Evolutionary conservation across 1,284 basidiomycete species (phyloP).

Genomic region (Moesziomyces globuligerus): DNA sequence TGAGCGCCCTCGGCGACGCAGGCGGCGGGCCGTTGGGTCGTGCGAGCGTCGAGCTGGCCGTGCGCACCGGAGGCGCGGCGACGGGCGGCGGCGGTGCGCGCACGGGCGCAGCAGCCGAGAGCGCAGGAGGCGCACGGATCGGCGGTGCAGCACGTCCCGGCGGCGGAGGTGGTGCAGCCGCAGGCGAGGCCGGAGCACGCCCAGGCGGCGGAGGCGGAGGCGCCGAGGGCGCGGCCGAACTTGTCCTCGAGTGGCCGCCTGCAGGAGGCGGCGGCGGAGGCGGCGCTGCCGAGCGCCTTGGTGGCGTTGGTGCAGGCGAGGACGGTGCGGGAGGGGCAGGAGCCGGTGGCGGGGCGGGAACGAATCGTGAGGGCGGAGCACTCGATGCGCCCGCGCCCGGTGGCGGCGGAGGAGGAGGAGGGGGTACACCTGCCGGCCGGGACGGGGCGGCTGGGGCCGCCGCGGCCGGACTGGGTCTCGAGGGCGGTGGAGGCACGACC

Average conservation of each 20-base stretch:
- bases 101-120: conserved; percentile 74
- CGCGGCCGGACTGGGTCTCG: conserved; percentile 12
- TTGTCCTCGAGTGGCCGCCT: conserved; percentile 38
- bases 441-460: conserved; percentile 13
- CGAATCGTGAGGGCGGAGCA: conserved; percentile 19
- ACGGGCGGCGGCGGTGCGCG: conserved; percentile 73
- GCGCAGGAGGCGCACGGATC: conserved; percentile 77
- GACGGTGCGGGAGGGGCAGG: conserved; percentile 6
- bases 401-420: conserved; percentile 23
- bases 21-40: conserved; percentile 22
- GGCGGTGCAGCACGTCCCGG: conserved; percentile 76
- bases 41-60: conserved; percentile 34
- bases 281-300: conserved; percentile 84
- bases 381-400: conserved; percentile 2
- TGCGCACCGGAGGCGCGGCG: conserved; percentile 57
- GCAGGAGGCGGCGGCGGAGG: conserved; percentile 73
- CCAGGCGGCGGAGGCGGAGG: conserved; percentile 81
- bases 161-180: conserved; percentile 75
- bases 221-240: conserved; percentile 25
- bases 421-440: conserved; percentile 21
- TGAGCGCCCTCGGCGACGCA: conserved; percentile 10
- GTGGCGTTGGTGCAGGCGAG: conserved; percentile 27
- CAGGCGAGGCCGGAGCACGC: conserved; percentile 77
- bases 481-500: conserved; percentile 12
- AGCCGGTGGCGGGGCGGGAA: conserved; percentile 28